Percentiles rank a stretch among this genome's conserved stretches.
Evolutionary conservation across 2,329 filamentous ascomycete species (phyloP).

Genomic region (Penicillium sp.): DNA sequence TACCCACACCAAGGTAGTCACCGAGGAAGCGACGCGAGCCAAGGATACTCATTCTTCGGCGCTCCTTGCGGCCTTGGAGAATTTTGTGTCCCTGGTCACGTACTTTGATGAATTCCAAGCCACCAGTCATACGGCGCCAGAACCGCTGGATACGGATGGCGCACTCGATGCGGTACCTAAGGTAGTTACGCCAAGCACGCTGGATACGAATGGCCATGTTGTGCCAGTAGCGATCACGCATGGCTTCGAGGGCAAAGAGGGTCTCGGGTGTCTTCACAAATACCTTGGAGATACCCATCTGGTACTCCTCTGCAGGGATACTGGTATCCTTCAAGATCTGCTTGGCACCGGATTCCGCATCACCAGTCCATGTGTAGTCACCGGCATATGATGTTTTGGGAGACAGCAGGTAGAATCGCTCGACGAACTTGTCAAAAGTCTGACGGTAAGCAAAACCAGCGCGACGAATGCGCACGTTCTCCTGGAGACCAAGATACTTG

Average conservation of each 20-base stretch:
- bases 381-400: constrained; percentile 94
- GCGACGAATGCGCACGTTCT: constrained; percentile 95
- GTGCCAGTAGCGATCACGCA: constrained; percentile 98
- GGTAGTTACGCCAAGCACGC: constrained; percentile 93
- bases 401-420: constrained; percentile 92
- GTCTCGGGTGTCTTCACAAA: constrained; percentile 99
- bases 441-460: constrained; percentile 97
- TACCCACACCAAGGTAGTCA: constrained; percentile 89
- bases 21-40: constrained; percentile 91
- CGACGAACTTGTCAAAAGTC: constrained; percentile 96
- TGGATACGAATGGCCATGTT: constrained; percentile 99
- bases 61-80: constrained; percentile 82
- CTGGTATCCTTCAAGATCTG: constrained; percentile 96
- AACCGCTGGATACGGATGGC: constrained; percentile 92
- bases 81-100: constrained; percentile 84
- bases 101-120: constrained; percentile 83
- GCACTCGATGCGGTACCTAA: constrained; percentile 88
- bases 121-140: constrained; percentile 90
- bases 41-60: constrained; percentile 84
- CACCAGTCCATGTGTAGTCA: constrained; percentile 94
- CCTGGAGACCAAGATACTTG: constrained; percentile 98
- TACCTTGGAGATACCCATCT: constrained; percentile 94
- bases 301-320: constrained; percentile 92
- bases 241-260: constrained; percentile 91
- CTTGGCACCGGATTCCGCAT: constrained; percentile 80